phyloP scores from a whole-genome alignment of 1,284 basidiomycete species.

The Coriolopsis trogii region DNA sequence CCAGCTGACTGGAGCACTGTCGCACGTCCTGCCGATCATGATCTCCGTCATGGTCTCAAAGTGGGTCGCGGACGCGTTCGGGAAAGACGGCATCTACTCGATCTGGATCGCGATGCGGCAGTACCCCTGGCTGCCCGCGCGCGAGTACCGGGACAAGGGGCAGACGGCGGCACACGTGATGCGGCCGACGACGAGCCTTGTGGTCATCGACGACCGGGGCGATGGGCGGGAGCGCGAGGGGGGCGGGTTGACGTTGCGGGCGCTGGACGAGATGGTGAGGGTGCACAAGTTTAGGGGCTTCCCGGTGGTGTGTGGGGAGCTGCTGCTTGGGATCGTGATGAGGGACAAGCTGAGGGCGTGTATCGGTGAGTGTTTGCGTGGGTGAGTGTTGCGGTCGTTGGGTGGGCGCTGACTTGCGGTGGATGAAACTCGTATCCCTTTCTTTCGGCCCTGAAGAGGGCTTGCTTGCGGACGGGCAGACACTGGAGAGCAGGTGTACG shows the following conservation, averaged over 20 bases:
- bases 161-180: conserved; percentile 66
- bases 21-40: conserved; percentile 81
- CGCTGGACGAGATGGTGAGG: conserved; percentile 52
- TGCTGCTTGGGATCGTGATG: conserved; percentile 63
- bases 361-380: conserved; percentile 45
- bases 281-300: conserved; percentile 59
- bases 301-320: conserved; percentile 55
- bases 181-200: conserved; percentile 53
- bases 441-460: conserved; percentile 28
- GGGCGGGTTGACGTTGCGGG: conserved; percentile 44
- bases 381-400: not conserved
- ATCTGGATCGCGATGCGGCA: conserved; percentile 73
- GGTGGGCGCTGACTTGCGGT: not conserved
- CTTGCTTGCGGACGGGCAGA: conserved; percentile 35
- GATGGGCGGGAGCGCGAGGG: no score
- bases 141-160: conserved; percentile 67
- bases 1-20: conserved; percentile 69
- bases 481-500: conserved; percentile 40
- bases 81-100: conserved; percentile 73
- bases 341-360: conserved; percentile 52
- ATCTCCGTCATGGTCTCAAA: conserved; percentile 76
- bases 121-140: conserved; percentile 77
- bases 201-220: conserved; percentile 53
- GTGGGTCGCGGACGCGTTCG: conserved; percentile 75
- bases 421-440: no score